Evolutionary conservation across 306 rosid species (phyloP).

Genomic region (Quercus engelmannii): DNA sequence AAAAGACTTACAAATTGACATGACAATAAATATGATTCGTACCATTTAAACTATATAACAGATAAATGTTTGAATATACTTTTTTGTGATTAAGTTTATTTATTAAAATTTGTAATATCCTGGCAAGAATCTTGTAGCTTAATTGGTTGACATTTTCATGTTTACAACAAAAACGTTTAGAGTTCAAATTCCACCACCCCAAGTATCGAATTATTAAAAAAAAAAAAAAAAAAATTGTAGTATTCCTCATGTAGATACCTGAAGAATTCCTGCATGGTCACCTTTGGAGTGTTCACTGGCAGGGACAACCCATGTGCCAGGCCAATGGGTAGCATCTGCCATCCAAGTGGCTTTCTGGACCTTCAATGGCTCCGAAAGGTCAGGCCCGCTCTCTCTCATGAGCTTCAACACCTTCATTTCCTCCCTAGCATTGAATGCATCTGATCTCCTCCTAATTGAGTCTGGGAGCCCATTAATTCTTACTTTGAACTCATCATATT

Average conservation of each 20-base stretch:
- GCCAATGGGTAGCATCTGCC: constrained; percentile 98
- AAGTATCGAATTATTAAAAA: no score
- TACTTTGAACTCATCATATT: constrained; percentile 91
- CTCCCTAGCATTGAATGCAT: constrained; percentile 62
- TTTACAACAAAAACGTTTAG: no score
- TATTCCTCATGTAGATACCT: constrained; percentile 38
- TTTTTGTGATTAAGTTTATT: neutral
- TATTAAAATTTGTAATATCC: no score
- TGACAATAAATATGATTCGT: no score
- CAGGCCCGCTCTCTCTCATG: constrained; percentile 39
- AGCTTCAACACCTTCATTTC: constrained; percentile 55
- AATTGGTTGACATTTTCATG: no score
- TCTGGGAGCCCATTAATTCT: constrained; percentile 79
- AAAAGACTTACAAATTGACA: no score
- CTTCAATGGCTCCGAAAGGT: constrained; percentile 38
- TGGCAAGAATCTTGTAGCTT: no score
- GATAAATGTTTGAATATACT: neutral
- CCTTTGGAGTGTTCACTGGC: constrained; percentile 53
- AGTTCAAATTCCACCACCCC: no score
- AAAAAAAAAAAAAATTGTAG: no score
- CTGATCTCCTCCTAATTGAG: constrained; percentile 79
- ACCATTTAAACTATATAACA: no score
- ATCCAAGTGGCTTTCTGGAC: constrained; percentile 51
- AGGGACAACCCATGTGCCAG: constrained; percentile 61
- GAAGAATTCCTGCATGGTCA: constrained; percentile 93